Percentiles rank a stretch among this genome's conserved stretches.
Conservation (phyloP, 2,329 filamentous ascomycete genomes). For the Karstenula rhodostoma region DNA sequence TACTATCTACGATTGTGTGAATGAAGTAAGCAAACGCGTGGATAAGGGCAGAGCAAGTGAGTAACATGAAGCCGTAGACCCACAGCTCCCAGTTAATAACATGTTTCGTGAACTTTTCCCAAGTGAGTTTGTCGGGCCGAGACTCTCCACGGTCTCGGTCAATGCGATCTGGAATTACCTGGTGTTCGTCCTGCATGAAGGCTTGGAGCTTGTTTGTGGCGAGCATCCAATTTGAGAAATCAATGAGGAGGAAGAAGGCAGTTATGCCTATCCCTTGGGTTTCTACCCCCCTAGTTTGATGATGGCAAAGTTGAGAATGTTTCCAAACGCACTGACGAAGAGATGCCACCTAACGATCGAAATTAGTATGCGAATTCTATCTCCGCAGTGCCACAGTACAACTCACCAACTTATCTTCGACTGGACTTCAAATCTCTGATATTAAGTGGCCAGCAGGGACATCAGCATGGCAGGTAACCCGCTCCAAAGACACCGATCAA, state of each 20-base stretch:
- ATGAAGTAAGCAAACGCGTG: constrained; percentile 37
- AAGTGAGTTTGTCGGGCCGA: constrained; percentile 29
- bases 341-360: constrained; percentile 50
- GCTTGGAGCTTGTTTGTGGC: constrained; percentile 25
- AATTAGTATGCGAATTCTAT: background rate
- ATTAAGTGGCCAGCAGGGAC: constrained; percentile 49
- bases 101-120: constrained; percentile 24
- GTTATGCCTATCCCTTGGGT: constrained; percentile 41
- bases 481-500: constrained; percentile 38
- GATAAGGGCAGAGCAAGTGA: constrained; percentile 29
- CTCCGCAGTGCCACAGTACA: too few relatives aligned
- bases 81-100: constrained; percentile 30
- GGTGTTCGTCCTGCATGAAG: constrained; percentile 37
- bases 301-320: constrained; percentile 49
- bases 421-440: constrained; percentile 48
- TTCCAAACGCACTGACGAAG: constrained; percentile 37
- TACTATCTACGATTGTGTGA: constrained; percentile 34
- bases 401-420: constrained; percentile 34
- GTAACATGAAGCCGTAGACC: constrained; percentile 34
- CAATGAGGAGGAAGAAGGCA: constrained; percentile 51
- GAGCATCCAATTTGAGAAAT: constrained; percentile 45
- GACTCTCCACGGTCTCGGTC: constrained; percentile 32
- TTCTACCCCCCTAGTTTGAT: constrained; percentile 36
- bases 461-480: constrained; percentile 46
- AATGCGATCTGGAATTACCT: constrained; percentile 36